These are phyloP conservation scores for Penicillium sp. DNA, from an alignment of 2,329 filamentous ascomycete species.

Conservation along the genomic window DNA sequence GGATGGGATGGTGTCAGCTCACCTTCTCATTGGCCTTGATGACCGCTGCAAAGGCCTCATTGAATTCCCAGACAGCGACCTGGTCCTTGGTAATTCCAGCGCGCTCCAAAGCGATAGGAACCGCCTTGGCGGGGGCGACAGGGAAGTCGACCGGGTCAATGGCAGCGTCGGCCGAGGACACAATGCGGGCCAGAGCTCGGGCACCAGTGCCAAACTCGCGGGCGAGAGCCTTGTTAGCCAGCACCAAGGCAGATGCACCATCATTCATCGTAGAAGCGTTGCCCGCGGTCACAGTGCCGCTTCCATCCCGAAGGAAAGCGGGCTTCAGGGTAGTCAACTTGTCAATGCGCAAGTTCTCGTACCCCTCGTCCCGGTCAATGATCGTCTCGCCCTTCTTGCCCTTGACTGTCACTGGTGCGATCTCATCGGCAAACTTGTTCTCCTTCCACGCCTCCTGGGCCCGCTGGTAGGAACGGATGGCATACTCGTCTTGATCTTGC, in stretches of 20 bases:
- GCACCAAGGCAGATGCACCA: constrained; percentile 80
- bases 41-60: constrained; percentile 93
- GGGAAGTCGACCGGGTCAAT: constrained; percentile 92
- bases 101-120: constrained; percentile 79
- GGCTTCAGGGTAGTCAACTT: constrained; percentile 84
- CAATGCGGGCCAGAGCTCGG: constrained; percentile 79
- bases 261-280: constrained; percentile 95
- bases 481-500: constrained; percentile 85
- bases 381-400: constrained; percentile 75
- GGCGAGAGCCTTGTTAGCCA: constrained; percentile 74
- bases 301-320: constrained; percentile 79
- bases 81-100: constrained; percentile 88
- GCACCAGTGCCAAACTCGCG: constrained; percentile 71
- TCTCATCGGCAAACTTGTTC: constrained; percentile 79
- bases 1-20: constrained; percentile 16
- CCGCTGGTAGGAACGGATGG: constrained; percentile 80
- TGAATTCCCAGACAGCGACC: constrained; percentile 95
- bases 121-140: constrained; percentile 83
- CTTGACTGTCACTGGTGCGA: constrained; percentile 80
- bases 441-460: constrained; percentile 84
- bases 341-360: constrained; percentile 76
- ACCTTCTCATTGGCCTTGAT: constrained; percentile 92
- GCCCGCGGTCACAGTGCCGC: constrained; percentile 85
- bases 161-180: constrained; percentile 81
- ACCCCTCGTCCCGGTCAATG: constrained; percentile 81